These are phyloP conservation scores for Polytrichum commune DNA, from an alignment of 225 moss, liverwort and hornwort species.

Conservation along the genomic window DNA sequence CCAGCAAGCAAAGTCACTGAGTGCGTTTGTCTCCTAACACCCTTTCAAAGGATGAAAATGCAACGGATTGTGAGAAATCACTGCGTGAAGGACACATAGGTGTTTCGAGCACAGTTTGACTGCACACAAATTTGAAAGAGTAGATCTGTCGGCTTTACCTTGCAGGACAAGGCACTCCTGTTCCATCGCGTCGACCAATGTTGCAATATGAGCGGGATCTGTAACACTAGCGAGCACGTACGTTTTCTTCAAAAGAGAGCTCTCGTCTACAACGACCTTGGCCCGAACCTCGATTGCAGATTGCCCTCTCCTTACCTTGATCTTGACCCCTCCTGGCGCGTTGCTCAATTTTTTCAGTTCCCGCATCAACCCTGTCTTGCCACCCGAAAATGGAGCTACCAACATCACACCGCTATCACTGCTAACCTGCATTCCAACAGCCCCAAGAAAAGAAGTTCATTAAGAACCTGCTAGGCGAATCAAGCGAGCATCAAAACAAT, in stretches of 20 bases:
- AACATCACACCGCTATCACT: conserved; percentile 54
- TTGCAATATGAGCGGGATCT: conserved; percentile 43
- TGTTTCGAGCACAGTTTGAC: too few relatives aligned
- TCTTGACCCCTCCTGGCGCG: conserved; percentile 43
- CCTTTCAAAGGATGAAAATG: too few relatives aligned
- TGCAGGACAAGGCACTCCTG: conserved; percentile 53
- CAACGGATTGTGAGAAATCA: too few relatives aligned
- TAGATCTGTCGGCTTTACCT: conserved; percentile 18
- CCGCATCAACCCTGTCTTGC: conserved; percentile 53
- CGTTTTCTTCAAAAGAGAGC: conserved; percentile 46
- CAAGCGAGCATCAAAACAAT: too few relatives aligned
- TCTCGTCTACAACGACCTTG: conserved; percentile 46
- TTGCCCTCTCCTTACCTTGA: conserved; percentile 48
- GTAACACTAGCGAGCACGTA: conserved; percentile 41
- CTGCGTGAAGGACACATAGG: too few relatives aligned
- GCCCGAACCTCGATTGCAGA: conserved; percentile 46
- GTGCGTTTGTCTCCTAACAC: too few relatives aligned
- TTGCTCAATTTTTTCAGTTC: conserved; percentile 52
- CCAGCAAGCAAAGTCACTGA: too few relatives aligned
- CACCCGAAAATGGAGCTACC: conserved; percentile 54
- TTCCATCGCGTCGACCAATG: conserved; percentile 59
- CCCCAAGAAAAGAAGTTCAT: background rate
- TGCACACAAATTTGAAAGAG: too few relatives aligned
- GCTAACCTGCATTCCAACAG: conserved; percentile 39
- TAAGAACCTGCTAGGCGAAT: too few relatives aligned